Percentiles rank a stretch among this genome's conserved stretches.
Evolutionary conservation across 441 rosid genomes (phyloP).

Genomic region (Flueggea neowawraea): DNA sequence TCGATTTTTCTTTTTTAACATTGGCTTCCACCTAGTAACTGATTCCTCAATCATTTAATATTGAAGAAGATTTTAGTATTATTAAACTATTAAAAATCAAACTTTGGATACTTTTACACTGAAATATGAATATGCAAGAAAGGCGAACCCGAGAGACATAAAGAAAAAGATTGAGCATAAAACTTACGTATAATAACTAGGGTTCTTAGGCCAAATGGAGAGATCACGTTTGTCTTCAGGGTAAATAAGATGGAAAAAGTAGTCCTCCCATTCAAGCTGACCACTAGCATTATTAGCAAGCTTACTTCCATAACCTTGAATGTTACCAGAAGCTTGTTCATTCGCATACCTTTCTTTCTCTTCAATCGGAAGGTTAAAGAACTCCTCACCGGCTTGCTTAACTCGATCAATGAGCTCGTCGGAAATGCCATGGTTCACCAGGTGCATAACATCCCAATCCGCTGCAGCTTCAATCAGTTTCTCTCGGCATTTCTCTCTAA

Average conservation of each 20-base stretch:
- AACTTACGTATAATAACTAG: slow-evolving; percentile 70
- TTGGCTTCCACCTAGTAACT: no score
- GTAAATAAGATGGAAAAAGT: slow-evolving; percentile 76
- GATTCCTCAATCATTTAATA: no score
- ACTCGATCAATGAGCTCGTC: slow-evolving; percentile 55
- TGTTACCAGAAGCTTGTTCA: slow-evolving; percentile 68
- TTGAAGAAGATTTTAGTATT: no score
- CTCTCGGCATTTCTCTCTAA: slow-evolving; percentile 48
- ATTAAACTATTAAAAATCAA: no score
- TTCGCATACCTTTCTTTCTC: slow-evolving; percentile 91
- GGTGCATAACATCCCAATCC: slow-evolving; percentile 96
- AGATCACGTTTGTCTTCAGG: slow-evolving; percentile 79
- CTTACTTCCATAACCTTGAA: slow-evolving; percentile 96
- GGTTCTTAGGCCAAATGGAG: slow-evolving; percentile 83
- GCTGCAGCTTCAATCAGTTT: slow-evolving; percentile 52
- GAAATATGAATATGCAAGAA: no score
- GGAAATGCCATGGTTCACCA: slow-evolving; percentile 76
- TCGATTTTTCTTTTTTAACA: no score
- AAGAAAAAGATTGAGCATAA: neutral
- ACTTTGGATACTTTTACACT: no score
- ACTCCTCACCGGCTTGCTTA: slow-evolving; percentile 55
- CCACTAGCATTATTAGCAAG: slow-evolving; percentile 85
- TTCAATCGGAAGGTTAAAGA: slow-evolving; percentile 61
- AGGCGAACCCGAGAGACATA: neutral
- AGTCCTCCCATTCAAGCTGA: slow-evolving; percentile 92